Base-by-base conservation (phyloP, 306 rosid genomes). In the Prunus mume region DNA sequence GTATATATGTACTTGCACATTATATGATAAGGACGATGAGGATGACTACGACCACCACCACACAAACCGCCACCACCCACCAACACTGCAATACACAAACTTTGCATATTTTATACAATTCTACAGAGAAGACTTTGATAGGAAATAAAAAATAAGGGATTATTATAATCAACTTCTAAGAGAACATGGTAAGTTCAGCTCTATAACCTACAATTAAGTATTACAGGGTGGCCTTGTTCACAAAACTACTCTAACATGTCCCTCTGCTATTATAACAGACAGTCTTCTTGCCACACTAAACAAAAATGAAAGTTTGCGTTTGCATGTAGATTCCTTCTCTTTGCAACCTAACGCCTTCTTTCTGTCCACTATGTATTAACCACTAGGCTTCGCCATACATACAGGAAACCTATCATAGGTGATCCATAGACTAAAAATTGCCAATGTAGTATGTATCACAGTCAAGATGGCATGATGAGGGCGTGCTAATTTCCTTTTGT, bases 71-170 rank as follows among this genome's bases (percentile, higher is more conserved):
- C 74, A 88, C 64, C 85, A 81, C 81, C 96, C 92, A 90, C 89
- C 92, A 88, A 82, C 87, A 90, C 96, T 90, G 96, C 86, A 86
- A 81, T 60, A 82, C 50, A 71, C 20, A 67, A 68, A 58, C 45
- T n/a, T 62, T 71, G 30, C 45, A 60, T 19, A 73, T 24, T 43
- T 57, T 34, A 58, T 73, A 13, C 27, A 15, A 25, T 38, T 15
- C 54, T 72, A 19, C n/a, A 14, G 43, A 62, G 43, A 15, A 38
- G 22, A 34, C 12, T 17, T 30, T 9, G 25, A 65, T 18, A 19
- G 15, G 24, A 65, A 32, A 30, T 10, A 13, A 73, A 55, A 43
- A 34, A 22, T 8, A 17, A 5, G 18, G 2, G 24, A 34, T 20
- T 34, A 34, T 56, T 22, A 56, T 50, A 61, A 54, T 57, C 67